These are phyloP conservation scores for Hericium erinaceus DNA, from an alignment of 768 basidiomycete species.

Conservation along the genomic window DNA sequence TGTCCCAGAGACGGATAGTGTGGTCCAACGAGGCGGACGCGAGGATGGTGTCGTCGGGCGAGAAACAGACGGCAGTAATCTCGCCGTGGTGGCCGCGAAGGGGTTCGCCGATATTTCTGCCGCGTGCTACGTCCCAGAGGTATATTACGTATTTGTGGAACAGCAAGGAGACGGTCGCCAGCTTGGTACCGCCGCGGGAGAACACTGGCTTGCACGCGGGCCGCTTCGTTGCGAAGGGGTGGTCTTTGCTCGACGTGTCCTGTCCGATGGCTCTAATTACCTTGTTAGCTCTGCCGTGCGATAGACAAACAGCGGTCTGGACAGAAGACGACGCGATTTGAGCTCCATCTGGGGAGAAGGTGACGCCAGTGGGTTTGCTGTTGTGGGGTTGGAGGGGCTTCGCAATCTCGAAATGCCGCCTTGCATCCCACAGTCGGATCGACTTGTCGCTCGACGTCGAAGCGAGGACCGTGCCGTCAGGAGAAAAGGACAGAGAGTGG, in stretches of 20 bases:
- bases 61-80: slow-evolving; percentile 1
- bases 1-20: slow-evolving; percentile 2
- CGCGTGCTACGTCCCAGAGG: background rate
- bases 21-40: background rate
- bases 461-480: slow-evolving; percentile 11
- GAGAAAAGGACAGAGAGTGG: slow-evolving; percentile 41
- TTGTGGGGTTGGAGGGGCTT: background rate
- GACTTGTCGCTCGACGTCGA: slow-evolving; percentile 6
- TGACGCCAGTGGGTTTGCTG: background rate
- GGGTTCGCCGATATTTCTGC: background rate
- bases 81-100: background rate
- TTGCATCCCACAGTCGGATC: slow-evolving; percentile 6
- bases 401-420: background rate
- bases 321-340: slow-evolving; percentile 4
- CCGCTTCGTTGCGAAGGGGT: background rate
- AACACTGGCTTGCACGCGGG: background rate
- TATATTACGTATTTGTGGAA: slow-evolving; percentile 2
- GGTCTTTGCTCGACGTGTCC: background rate
- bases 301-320: background rate
- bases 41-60: background rate
- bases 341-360: slow-evolving; percentile 3
- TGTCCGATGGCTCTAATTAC: background rate
- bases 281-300: background rate
- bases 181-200: background rate
- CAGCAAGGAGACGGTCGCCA: background rate